phyloP scores from a whole-genome alignment of 129 eudicot genomes.

The Arctium minus region DNA sequence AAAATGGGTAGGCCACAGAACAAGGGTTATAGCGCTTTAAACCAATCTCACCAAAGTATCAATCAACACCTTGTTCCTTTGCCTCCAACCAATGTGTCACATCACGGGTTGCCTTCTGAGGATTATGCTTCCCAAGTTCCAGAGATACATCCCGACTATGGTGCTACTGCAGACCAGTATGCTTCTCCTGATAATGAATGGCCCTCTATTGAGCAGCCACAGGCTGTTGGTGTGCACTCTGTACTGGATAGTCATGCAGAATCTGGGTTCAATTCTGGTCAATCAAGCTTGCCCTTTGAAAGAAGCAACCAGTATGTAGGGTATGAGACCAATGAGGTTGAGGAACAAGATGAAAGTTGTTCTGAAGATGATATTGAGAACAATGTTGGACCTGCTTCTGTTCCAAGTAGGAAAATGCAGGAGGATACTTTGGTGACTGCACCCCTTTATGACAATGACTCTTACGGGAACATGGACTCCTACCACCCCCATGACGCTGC shows the following conservation, averaged over 20 bases:
- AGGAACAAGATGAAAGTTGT: conserved; percentile 45
- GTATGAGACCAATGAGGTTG: conserved; percentile 45
- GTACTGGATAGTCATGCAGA: conserved; percentile 31
- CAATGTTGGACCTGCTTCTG: conserved; percentile 33
- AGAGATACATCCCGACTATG: conserved; percentile 11
- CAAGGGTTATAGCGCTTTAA: conserved; percentile 40
- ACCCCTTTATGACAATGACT: conserved; percentile 39
- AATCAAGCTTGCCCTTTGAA: conserved; percentile 35
- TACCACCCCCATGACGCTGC: conserved; percentile 42
- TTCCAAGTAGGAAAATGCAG: conserved; percentile 31
- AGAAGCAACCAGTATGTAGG: conserved; percentile 24
- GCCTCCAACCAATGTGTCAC: conserved; percentile 19
- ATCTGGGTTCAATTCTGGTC: conserved; percentile 41
- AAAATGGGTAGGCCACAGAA: conserved; percentile 93
- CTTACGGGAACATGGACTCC: conserved; percentile 46
- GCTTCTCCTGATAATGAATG: conserved; percentile 59
- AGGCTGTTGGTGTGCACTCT: conserved; percentile 29
- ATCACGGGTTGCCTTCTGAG: conserved; percentile 17
- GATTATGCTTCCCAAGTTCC: conserved; percentile 33
- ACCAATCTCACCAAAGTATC: conserved; percentile 36
- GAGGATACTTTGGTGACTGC: conserved; percentile 45
- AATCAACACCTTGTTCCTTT: conserved; percentile 36
- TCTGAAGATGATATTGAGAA: conserved; percentile 35
- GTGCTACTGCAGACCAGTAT: conserved; percentile 22
- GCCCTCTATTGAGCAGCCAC: conserved; percentile 68